These are phyloP conservation scores for Gelatoporia subvermispora DNA, from an alignment of 768 basidiomycete species.

Conservation along the genomic window DNA sequence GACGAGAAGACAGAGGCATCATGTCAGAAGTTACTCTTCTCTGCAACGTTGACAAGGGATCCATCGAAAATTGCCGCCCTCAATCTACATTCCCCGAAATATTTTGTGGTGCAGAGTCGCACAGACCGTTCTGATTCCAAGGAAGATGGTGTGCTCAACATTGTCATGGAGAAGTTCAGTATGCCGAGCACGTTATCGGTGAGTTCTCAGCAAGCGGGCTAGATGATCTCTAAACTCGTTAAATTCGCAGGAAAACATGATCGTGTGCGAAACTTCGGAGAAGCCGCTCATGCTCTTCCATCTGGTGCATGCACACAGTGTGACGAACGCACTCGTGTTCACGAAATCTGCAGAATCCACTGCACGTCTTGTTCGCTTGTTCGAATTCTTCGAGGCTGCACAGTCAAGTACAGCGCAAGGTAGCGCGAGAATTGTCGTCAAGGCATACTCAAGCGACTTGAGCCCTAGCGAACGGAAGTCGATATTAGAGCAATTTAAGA, in stretches of 20 bases:
- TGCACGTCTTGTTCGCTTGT: constrained; percentile 69
- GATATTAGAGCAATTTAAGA: constrained; percentile 77
- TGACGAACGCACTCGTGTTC: constrained; percentile 81
- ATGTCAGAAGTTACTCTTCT: constrained; percentile 94
- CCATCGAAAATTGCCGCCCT: constrained; percentile 89
- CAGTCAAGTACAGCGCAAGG: constrained; percentile 10
- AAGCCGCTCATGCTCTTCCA: constrained; percentile 91
- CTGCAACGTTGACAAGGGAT: constrained; percentile 91
- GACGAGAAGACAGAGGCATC: constrained; percentile 56
- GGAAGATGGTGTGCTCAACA: constrained; percentile 39
- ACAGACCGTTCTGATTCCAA: constrained; percentile 6
- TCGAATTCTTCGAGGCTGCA: constrained; percentile 69
- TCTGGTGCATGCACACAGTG: constrained; percentile 58
- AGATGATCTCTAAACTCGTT: too few relatives aligned
- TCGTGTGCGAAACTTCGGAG: constrained; percentile 68
- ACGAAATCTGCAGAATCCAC: constrained; percentile 97
- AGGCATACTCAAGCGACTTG: constrained; percentile 87
- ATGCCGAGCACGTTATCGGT: constrained; percentile 79
- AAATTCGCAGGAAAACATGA: constrained; percentile 78
- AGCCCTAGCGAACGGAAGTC: constrained; percentile 63
- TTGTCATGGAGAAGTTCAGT: constrained; percentile 71
- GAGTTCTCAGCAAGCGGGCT: too few relatives aligned
- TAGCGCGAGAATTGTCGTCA: constrained; percentile 36
- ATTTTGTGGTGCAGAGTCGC: constrained; percentile 70
- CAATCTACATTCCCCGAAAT: constrained; percentile 73